phyloP scores from a whole-genome alignment of 1,284 basidiomycete genomes.

The Heterobasidion occidentale region DNA sequence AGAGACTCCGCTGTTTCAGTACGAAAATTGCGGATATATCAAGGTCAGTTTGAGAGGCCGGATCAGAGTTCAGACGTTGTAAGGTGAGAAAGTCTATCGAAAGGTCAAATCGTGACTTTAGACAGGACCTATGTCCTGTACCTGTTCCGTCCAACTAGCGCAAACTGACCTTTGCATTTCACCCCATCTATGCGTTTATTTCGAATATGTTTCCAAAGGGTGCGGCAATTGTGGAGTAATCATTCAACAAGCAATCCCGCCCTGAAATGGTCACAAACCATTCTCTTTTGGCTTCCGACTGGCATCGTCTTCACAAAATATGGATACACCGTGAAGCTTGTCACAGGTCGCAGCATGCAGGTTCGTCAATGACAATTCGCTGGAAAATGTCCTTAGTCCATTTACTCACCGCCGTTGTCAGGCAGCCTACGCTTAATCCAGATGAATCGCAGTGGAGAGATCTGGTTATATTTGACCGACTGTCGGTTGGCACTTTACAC shows the following conservation, averaged over 20 bases:
- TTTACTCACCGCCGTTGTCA: slow-evolving; percentile 15
- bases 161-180: too few species aligned
- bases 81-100: too few species aligned
- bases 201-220: too few species aligned
- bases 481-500: slow-evolving; percentile 29
- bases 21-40: too few species aligned
- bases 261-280: slow-evolving; percentile 3
- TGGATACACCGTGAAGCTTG: slow-evolving; percentile 43
- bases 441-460: slow-evolving; percentile 55
- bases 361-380: slow-evolving; percentile 25
- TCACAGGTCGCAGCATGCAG: slow-evolving; percentile 72
- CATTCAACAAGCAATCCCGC: background rate
- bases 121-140: too few species aligned
- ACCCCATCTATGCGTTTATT: too few species aligned
- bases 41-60: too few species aligned
- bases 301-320: slow-evolving; percentile 41
- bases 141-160: too few species aligned
- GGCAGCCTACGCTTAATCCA: slow-evolving; percentile 73
- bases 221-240: background rate
- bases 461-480: slow-evolving; percentile 54
- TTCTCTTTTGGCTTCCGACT: slow-evolving; percentile 52
- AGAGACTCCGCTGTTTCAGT: too few species aligned
- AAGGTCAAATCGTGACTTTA: too few species aligned
- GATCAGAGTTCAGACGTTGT: too few species aligned
- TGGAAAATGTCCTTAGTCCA: background rate